Conservation (phyloP, 352 stramenopile species). For the Pythium grandisporangium region DNA sequence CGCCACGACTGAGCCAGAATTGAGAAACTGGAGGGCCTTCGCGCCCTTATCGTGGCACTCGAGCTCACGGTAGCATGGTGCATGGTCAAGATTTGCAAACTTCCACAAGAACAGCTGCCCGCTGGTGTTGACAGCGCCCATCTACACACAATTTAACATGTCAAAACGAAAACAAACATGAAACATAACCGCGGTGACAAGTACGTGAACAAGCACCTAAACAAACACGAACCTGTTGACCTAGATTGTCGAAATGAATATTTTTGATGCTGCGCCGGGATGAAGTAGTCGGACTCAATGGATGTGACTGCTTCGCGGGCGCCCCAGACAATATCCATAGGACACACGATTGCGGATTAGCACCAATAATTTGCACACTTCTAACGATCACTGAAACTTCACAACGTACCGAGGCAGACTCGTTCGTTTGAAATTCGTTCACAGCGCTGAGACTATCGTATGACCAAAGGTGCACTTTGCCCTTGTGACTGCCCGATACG, state of each 20-base stretch:
- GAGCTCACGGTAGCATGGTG: conserved; percentile 56
- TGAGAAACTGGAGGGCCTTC: conserved; percentile 68
- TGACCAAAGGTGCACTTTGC: conserved; percentile 73
- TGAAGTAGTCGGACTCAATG: conserved; percentile 43
- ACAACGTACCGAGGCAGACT: conserved; percentile 42
- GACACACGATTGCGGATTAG: too few relatives aligned
- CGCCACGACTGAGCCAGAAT: conserved; percentile 66
- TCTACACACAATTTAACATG: conserved; percentile 23
- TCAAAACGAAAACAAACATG: too few relatives aligned
- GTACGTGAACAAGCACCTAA: neutral
- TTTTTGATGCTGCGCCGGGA: conserved; percentile 61
- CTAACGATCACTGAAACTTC: neutral
- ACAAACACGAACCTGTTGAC: conserved; percentile 43
- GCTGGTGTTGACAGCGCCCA: conserved; percentile 65
- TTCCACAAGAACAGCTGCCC: conserved; percentile 78
- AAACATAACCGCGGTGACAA: too few relatives aligned
- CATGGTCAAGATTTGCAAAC: conserved; percentile 60
- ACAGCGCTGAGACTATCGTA: conserved; percentile 72
- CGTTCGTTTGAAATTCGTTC: conserved; percentile 57
- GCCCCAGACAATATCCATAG: too few relatives aligned
- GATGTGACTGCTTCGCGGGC: conserved; percentile 32
- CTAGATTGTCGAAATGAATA: conserved; percentile 70
- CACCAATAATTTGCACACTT: neutral
- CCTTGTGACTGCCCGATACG: conserved; percentile 74
- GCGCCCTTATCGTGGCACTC: conserved; percentile 84